phyloP scores from a whole-genome alignment of 257 asterid genomes.

The Nicotiana undulata region DNA sequence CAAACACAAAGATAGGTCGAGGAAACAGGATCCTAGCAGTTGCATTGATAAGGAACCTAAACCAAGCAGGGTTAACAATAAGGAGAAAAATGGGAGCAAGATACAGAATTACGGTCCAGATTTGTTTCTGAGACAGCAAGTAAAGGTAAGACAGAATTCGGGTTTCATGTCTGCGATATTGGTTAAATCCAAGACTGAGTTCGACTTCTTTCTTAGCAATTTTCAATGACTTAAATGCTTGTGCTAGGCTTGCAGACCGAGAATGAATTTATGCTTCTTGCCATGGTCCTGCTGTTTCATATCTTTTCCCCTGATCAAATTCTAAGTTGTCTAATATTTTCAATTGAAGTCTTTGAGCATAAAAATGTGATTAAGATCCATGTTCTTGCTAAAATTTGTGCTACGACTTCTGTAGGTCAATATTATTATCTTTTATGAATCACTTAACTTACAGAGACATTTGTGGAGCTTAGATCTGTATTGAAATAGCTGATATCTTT shows the following conservation, averaged over 20 bases:
- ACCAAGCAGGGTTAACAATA: slow-evolving; percentile 26
- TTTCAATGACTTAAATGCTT: background rate
- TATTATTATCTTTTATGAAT: background rate
- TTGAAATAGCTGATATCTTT: background rate
- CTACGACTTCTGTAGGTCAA: background rate
- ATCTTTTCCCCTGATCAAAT: background rate
- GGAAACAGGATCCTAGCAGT: slow-evolving; percentile 24
- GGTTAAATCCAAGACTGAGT: background rate
- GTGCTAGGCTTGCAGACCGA: background rate
- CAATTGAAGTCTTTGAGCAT: background rate
- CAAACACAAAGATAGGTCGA: slow-evolving; percentile 29
- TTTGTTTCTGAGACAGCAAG: background rate
- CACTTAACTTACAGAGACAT: background rate
- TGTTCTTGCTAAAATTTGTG: background rate
- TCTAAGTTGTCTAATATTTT: background rate
- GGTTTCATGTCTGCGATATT: background rate
- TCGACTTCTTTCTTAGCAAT: background rate
- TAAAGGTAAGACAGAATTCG: background rate
- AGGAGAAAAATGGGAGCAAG: slow-evolving; percentile 24
- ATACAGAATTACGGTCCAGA: background rate
- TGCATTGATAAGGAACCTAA: slow-evolving; percentile 4
- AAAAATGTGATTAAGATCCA: background rate
- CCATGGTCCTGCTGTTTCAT: background rate
- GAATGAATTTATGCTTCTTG: background rate
- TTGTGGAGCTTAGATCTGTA: background rate